These are phyloP conservation scores for Ocimum tenuiflorum DNA, from an alignment of 257 asterid species.

Conservation along the genomic window DNA sequence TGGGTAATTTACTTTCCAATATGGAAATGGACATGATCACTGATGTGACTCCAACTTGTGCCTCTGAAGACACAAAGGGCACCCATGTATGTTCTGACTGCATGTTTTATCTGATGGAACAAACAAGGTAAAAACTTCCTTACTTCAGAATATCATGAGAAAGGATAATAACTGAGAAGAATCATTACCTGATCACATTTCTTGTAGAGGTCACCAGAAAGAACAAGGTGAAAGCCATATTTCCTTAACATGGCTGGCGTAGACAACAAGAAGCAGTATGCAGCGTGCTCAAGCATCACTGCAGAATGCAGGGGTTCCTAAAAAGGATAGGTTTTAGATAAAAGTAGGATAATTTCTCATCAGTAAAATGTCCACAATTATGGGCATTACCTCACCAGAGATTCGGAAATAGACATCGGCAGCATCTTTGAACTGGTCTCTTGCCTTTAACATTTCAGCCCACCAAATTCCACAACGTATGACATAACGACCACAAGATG, in stretches of 20 bases:
- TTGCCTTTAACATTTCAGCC: constrained; percentile 92
- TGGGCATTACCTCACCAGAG: constrained; percentile 98
- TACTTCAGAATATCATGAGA: constrained; percentile 18
- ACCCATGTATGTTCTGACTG: constrained; percentile 81
- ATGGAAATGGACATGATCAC: constrained; percentile 93
- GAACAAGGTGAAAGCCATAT: constrained; percentile 97
- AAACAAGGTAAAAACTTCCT: constrained; percentile 19
- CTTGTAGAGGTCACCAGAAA: constrained; percentile 92
- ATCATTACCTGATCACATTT: constrained; percentile 85
- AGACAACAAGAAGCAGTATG: constrained; percentile 86
- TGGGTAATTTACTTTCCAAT: constrained; percentile 78
- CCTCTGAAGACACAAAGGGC: constrained; percentile 89
- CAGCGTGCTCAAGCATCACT: constrained; percentile 98
- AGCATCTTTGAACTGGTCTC: constrained; percentile 86
- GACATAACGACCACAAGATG: constrained; percentile 65
- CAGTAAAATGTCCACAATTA: constrained; percentile 19
- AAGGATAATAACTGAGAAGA: constrained; percentile 8
- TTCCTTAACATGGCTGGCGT: constrained; percentile 74
- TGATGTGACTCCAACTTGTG: constrained; percentile 80
- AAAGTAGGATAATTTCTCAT: constrained; percentile 18
- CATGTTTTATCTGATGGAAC: constrained; percentile 81
- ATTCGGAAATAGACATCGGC: constrained; percentile 88
- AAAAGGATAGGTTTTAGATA: constrained; percentile 37
- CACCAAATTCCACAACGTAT: constrained; percentile 99
- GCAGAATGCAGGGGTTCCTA: constrained; percentile 90